phyloP scores from a whole-genome alignment of 495 filamentous ascomycete species.

The Penicillium taxi region DNA sequence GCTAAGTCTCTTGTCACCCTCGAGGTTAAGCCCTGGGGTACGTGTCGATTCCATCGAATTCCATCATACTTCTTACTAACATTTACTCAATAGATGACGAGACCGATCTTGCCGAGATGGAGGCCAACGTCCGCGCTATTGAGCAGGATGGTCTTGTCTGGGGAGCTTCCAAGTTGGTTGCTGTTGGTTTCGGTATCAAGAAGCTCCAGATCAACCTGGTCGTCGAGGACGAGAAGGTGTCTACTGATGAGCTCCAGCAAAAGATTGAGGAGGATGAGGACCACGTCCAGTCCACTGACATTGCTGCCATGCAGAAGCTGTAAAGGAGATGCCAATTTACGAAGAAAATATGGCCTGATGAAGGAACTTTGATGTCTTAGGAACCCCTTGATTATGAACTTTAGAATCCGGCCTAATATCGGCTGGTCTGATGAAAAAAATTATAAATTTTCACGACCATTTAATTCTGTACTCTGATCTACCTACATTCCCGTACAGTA shows the following conservation, averaged over 20 bases:
- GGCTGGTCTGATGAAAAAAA: slow-evolving; percentile 26
- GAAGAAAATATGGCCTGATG: slow-evolving; percentile 35
- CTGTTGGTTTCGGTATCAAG: slow-evolving; percentile 96
- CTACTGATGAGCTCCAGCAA: slow-evolving; percentile 76
- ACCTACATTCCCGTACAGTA: no score
- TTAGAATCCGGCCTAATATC: slow-evolving; percentile 18
- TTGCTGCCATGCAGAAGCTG: slow-evolving; percentile 88
- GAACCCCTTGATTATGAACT: slow-evolving; percentile 23
- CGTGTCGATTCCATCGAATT: no score
- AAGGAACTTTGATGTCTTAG: slow-evolving; percentile 34
- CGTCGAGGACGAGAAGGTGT: slow-evolving; percentile 95
- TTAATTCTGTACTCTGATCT: no score
- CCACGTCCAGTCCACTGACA: slow-evolving; percentile 91
- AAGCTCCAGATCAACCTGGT: slow-evolving; percentile 99
- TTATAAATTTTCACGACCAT: slow-evolving; percentile 26
- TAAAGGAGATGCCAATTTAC: slow-evolving; percentile 45
- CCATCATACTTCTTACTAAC: slow-evolving; percentile 20
- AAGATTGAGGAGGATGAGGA: slow-evolving; percentile 88
- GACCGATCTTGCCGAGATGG: slow-evolving; percentile 77
- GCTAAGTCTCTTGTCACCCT: slow-evolving; percentile 94
- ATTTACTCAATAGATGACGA: slow-evolving; percentile 61
- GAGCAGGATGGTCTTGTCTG: slow-evolving; percentile 92
- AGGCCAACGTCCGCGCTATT: slow-evolving; percentile 75
- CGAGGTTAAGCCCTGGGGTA: slow-evolving; percentile 99
- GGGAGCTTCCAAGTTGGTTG: slow-evolving; percentile 84